Conservation (phyloP, 148 eudicot genomes). For the Camellia japonica region DNA sequence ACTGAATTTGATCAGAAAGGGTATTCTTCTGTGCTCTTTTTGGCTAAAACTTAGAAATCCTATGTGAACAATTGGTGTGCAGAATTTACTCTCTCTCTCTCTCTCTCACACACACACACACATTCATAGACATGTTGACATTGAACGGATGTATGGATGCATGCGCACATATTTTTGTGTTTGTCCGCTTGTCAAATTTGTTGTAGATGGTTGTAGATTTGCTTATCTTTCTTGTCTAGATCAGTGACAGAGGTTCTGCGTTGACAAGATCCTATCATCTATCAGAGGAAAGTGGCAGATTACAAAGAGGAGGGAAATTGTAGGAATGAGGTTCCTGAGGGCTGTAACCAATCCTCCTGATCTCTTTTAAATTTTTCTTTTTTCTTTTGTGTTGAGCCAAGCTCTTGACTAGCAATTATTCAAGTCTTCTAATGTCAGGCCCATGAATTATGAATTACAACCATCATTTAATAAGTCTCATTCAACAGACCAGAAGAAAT, state of each 20-base stretch:
- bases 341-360: neutral
- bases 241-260: neutral
- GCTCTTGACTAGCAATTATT: neutral
- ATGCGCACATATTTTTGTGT: neutral
- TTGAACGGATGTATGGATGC: neutral
- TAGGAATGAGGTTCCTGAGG: neutral
- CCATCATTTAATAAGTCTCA: neutral
- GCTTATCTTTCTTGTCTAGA: neutral
- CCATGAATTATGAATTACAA: neutral
- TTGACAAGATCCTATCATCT: neutral
- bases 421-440: neutral
- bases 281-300: neutral
- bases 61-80: too few species aligned
- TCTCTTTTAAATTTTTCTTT: neutral
- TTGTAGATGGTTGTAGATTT: neutral
- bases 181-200: neutral
- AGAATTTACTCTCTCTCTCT: neutral
- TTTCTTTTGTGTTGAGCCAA: neutral
- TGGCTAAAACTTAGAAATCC: neutral
- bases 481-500: too few species aligned
- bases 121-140: neutral
- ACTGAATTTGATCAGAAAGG: neutral
- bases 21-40: neutral
- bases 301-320: neutral
- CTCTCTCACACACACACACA: neutral